Percentiles rank a stretch among this genome's conserved stretches.
Conservation (phyloP, 1,284 basidiomycete genomes). For the Malassezia pachydermatis region DNA sequence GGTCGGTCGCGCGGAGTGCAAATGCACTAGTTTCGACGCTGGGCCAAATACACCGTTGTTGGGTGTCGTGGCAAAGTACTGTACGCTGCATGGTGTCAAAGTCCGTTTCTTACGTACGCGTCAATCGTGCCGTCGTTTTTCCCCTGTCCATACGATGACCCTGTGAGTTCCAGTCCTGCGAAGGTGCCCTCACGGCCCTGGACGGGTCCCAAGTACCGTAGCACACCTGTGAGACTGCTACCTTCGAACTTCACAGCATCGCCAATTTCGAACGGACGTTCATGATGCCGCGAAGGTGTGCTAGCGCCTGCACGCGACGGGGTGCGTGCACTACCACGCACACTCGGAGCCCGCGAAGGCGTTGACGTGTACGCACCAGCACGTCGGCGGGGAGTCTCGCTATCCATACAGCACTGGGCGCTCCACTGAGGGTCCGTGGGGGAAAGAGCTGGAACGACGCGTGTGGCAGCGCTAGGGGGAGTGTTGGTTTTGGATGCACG, state of each 20-base stretch:
- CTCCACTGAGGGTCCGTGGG: too few species aligned
- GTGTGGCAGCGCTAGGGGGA: too few species aligned
- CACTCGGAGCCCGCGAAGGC: not conserved
- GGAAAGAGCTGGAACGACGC: too few species aligned
- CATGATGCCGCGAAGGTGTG: conserved; percentile 11
- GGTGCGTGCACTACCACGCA: not conserved
- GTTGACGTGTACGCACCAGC: not conserved
- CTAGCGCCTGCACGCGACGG: not conserved
- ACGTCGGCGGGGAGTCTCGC: too few species aligned
- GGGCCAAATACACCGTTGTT: conserved; percentile 84
- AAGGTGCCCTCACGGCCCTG: conserved; percentile 33
- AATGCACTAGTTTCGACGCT: conserved; percentile 58
- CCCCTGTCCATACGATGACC: conserved; percentile 60
- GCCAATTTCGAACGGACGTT: conserved; percentile 33
- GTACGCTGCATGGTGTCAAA: conserved; percentile 54
- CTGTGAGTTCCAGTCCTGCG: conserved; percentile 42
- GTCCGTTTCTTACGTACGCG: conserved; percentile 61
- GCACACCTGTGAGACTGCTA: conserved; percentile 31
- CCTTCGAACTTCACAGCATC: conserved; percentile 34
- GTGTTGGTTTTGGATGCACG: too few species aligned
- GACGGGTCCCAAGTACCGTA: conserved; percentile 40
- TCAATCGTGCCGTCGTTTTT: conserved; percentile 87
- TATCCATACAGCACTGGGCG: too few species aligned
- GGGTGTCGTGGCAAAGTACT: conserved; percentile 75
- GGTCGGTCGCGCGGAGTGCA: conserved; percentile 24